phyloP scores from a whole-genome alignment of 2,329 filamentous ascomycete species.

The Cladorrhinum sp. region DNA sequence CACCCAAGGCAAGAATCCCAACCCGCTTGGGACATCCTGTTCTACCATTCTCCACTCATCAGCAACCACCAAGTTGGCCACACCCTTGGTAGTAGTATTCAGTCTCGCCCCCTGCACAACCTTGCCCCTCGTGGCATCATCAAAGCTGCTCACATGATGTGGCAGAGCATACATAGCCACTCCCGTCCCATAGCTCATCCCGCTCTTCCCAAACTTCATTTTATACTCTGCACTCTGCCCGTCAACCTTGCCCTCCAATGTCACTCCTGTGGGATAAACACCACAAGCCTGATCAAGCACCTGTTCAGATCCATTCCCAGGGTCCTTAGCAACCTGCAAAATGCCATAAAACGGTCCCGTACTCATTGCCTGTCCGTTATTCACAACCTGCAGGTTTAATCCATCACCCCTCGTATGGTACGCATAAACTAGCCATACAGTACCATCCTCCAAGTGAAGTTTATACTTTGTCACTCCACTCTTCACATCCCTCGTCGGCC shows the following conservation, averaged over 20 bases:
- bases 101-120: conserved; percentile 55
- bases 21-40: conserved; percentile 63
- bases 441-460: conserved; percentile 67
- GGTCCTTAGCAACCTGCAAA: conserved; percentile 80
- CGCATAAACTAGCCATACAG: conserved; percentile 78
- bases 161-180: conserved; percentile 85
- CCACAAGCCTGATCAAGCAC: conserved; percentile 75
- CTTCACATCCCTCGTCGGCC: conserved; percentile 54
- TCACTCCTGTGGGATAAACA: conserved; percentile 65
- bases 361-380: conserved; percentile 63
- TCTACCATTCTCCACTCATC: conserved; percentile 79
- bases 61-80: conserved; percentile 67
- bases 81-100: conserved; percentile 81
- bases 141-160: conserved; percentile 78
- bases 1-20: conserved; percentile 79
- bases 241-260: conserved; percentile 59
- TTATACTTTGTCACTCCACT: conserved; percentile 72
- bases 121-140: conserved; percentile 51
- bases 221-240: conserved; percentile 66
- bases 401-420: conserved; percentile 56
- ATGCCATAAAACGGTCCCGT: conserved; percentile 68
- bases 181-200: conserved; percentile 50
- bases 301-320: conserved; percentile 55
- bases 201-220: conserved; percentile 70
- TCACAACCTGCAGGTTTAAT: conserved; percentile 65